Evolutionary conservation across 768 basidiomycete species (phyloP), one percentile per base, ranked within the genome.

Genomic region (Mycena crocata): DNA sequence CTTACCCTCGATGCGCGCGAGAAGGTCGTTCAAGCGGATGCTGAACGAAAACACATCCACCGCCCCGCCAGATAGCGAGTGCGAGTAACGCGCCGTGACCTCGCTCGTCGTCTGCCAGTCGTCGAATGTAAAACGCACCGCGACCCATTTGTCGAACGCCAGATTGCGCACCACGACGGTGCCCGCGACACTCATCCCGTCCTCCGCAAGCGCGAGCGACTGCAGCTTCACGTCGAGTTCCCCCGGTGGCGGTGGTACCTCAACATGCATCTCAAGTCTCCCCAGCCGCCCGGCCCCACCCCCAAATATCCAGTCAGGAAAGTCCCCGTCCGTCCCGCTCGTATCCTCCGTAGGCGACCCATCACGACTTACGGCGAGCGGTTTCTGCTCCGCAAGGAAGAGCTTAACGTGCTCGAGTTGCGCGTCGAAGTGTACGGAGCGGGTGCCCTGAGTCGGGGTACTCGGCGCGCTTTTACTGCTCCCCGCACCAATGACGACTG

Each of bases 51-150:
- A 97, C 23, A 92, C 82, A 74, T 96, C 95, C 75, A 87, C 85
- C 24, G 82, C 67, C 28, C 70, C 74, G 37, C 83, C 75, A 62
- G 86, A 84, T 21, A 87, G 67, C 5, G 83, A 79, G 56, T 83
- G 81, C 23, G 80, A 78, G 76, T 93, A 91, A 54, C 86, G 88
- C 28, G 90, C 96, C 0, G 90, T 87, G 63, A 98, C 93, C 78
- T 99, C 97, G 77, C 91, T 93, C 64, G 94, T 96, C 50, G 97
- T 99, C 78, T 95, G 94, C 97, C 97, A 99, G 71, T 84, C 85
- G 76, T 99, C 97, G 71, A 96, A 87, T 1, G 97, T 98, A 78
- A 98, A 99, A 31, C 97, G 89, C 28, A 95, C 88, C 10, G 90
- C 92, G 57, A 99, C 85, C 84, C 88, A 87, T 81, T 98, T 99